A percentile compares a stretch with the other conserved stretches of the same genome.
These are phyloP conservation scores for Lentinula novae-zelandiae DNA, from an alignment of 1,284 basidiomycete genomes.

Conservation along the genomic window DNA sequence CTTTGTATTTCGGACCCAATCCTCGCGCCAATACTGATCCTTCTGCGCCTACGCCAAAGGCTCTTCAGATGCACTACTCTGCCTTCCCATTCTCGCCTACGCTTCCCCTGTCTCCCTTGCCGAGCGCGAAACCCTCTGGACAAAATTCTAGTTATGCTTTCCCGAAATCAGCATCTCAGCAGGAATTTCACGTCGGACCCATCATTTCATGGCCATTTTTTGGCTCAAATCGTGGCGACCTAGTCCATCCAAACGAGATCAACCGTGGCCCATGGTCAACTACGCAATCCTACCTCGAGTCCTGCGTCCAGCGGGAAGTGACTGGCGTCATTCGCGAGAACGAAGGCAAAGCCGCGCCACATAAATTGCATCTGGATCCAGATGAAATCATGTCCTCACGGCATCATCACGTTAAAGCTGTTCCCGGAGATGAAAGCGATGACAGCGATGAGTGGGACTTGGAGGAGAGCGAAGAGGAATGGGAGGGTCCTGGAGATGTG, in stretches of 20 bases:
- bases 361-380: conserved; percentile 72
- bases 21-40: conserved; percentile 27
- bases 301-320: conserved; percentile 67
- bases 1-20: conserved; percentile 57
- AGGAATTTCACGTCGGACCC: conserved; percentile 62
- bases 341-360: conserved; percentile 69
- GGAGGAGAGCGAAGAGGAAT: conserved; percentile 73
- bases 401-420: conserved; percentile 59
- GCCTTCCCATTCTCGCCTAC: conserved; percentile 40
- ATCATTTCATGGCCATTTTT: conserved; percentile 88
- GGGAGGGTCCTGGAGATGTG: conserved; percentile 64
- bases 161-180: conserved; percentile 5
- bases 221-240: conserved; percentile 71
- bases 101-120: conserved; percentile 27
- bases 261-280: conserved; percentile 72
- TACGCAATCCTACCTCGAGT: conserved; percentile 52
- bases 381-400: conserved; percentile 66
- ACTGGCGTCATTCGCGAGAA: conserved; percentile 65
- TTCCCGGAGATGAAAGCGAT: conserved; percentile 66
- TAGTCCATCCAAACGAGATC: conserved; percentile 62
- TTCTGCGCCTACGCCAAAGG: conserved; percentile 36
- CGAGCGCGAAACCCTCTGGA: conserved; percentile 15
- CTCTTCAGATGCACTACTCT: conserved; percentile 31
- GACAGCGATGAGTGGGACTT: conserved; percentile 71
- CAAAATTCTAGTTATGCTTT: conserved; percentile 10